Evolutionary conservation across 164 flowering plant genomes (phyloP), one percentile per base, ranked within the genome.

Genomic region (Vitis riparia): DNA sequence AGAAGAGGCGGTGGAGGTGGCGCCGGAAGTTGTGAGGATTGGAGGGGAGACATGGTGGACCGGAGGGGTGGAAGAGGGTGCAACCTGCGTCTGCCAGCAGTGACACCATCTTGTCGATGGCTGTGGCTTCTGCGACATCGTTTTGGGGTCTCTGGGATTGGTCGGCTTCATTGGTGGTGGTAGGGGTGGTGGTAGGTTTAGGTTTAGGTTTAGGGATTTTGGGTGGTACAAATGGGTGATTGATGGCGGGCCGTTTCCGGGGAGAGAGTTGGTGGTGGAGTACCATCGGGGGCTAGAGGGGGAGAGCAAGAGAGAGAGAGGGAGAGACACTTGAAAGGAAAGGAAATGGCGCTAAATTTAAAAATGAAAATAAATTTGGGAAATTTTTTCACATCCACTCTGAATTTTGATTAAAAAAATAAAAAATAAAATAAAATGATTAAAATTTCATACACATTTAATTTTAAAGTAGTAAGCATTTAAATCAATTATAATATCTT

Each of bases 71-170:
- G 52, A 76, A 15, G 53, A 93, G 80, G 1, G 98, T 88, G 75
- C 92, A 88, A 0, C 94, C 94, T 2, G 91, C 91, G 12, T 91
- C 92, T 0, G 98, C 97, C 6, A 93, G 79, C 51, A 89, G 66
- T 7, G 86, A 61, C 7, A 69, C 80, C 88, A 84, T 79, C 62
- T 76, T 75, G 11, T 88, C 88, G 10, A 76, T 51, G 27, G 51
- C 30, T 9, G 59, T 13, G 32, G 60, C 27, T 44, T 66, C 62
- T 14, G 14, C 53, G 11, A 55, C 52, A 2, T 44, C 62, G 52
- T 63, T 12, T 15, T 37, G 11, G 17, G 44, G 51, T 48, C 68
- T 51, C 19, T 9, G 57, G 11, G 30, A 30, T 16, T 53, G 15
- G 48, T 14, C 27, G 59, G 30, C 1, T 17, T 16, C 10, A 10